A percentile compares a stretch with the other conserved stretches of the same genome.
Conservation (phyloP, 768 basidiomycete species). For the Naematelia encephala region DNA sequence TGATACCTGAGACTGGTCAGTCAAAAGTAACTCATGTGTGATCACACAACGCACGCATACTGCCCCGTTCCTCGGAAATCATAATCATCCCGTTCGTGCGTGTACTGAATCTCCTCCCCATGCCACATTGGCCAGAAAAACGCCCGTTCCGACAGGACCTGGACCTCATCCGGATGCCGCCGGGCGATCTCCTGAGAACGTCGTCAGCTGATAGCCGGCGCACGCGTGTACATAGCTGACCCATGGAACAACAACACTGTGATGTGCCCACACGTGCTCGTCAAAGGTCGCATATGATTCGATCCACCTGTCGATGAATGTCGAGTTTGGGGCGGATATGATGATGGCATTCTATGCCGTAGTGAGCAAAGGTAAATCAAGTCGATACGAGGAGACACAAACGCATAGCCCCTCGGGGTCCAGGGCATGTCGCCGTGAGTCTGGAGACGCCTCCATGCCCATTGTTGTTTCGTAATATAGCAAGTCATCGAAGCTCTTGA, state of each 20-base stretch:
- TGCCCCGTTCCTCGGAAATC: slow-evolving; percentile 42
- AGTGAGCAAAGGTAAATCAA: not conserved
- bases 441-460: slow-evolving; percentile 49
- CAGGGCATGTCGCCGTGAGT: slow-evolving; percentile 29
- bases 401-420: slow-evolving; percentile 51
- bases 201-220: too few relatives aligned
- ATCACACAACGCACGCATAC: slow-evolving; percentile 38
- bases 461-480: slow-evolving; percentile 43
- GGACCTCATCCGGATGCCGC: slow-evolving; percentile 43
- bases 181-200: slow-evolving; percentile 43
- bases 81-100: slow-evolving; percentile 40
- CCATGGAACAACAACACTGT: slow-evolving; percentile 49
- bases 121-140: slow-evolving; percentile 53
- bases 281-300: slow-evolving; percentile 47
- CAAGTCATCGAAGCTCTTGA: slow-evolving; percentile 44
- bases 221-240: slow-evolving; percentile 30
- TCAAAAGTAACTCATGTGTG: not conserved
- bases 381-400: not conserved
- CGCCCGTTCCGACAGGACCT: slow-evolving; percentile 46
- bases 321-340: slow-evolving; percentile 38
- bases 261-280: slow-evolving; percentile 41
- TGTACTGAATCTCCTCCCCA: slow-evolving; percentile 45
- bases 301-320: slow-evolving; percentile 50
- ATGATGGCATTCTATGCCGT: slow-evolving; percentile 49
- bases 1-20: slow-evolving; percentile 46